phyloP scores from a whole-genome alignment of 768 basidiomycete species.

The Leccinum broughii region DNA sequence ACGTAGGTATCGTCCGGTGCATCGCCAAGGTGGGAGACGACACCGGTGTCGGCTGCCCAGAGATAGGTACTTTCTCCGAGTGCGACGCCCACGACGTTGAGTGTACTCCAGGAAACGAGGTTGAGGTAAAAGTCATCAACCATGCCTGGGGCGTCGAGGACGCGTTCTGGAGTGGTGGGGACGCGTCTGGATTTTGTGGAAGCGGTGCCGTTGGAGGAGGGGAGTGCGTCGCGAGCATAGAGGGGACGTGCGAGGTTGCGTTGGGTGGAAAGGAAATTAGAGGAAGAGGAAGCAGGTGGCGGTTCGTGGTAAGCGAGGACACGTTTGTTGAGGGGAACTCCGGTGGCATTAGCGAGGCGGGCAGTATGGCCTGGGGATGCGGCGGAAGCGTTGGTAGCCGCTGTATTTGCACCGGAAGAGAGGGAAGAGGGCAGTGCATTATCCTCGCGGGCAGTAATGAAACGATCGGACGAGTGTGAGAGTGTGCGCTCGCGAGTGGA shows the following conservation, averaged over 20 bases:
- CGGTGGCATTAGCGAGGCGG: slow-evolving; percentile 72
- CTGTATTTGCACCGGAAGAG: slow-evolving; percentile 53
- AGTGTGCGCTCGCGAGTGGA: slow-evolving; percentile 42
- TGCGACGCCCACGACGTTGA: slow-evolving; percentile 88
- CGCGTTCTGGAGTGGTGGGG: slow-evolving; percentile 85
- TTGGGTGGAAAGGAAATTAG: slow-evolving; percentile 72
- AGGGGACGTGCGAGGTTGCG: slow-evolving; percentile 76
- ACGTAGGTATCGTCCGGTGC: slow-evolving; percentile 76
- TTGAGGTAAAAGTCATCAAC: slow-evolving; percentile 98
- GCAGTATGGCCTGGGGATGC: slow-evolving; percentile 78
- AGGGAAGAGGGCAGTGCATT: slow-evolving; percentile 62
- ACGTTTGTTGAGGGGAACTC: slow-evolving; percentile 74
- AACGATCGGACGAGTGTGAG: slow-evolving; percentile 57
- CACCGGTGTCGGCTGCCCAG: slow-evolving; percentile 90
- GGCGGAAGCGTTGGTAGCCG: slow-evolving; percentile 36
- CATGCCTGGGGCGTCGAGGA: slow-evolving; percentile 92
- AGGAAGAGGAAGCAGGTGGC: slow-evolving; percentile 76
- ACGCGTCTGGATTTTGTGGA: slow-evolving; percentile 80
- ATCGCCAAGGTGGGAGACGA: slow-evolving; percentile 76
- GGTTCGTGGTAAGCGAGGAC: slow-evolving; percentile 88
- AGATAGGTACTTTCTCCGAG: slow-evolving; percentile 86
- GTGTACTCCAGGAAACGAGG: slow-evolving; percentile 83
- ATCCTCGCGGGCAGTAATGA: slow-evolving; percentile 64
- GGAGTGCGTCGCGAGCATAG: slow-evolving; percentile 65
- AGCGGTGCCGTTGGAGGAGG: slow-evolving; percentile 60